phyloP scores from a whole-genome alignment of 2,329 filamentous ascomycete species.

The Ceratocystis papillata region DNA sequence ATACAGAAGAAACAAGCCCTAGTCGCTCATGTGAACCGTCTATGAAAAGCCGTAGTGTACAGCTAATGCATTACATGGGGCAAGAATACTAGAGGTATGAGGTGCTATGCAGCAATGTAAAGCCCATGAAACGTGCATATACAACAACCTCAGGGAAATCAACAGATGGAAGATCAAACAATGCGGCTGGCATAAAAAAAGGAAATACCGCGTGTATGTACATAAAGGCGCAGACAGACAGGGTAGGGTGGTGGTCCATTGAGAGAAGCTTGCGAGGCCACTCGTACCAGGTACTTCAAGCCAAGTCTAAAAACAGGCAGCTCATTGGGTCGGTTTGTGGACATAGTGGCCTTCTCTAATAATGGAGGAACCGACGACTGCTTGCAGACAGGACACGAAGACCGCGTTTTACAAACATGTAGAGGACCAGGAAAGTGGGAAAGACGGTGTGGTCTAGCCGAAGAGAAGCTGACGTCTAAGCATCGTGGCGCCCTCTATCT shows the following conservation, averaged over 20 bases:
- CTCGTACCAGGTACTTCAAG: not conserved
- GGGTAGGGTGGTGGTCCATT: not conserved
- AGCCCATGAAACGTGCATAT: not conserved
- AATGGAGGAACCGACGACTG: not conserved
- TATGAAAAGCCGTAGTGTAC: not conserved
- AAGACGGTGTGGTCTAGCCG: not conserved
- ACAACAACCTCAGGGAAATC: not conserved
- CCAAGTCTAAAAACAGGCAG: not conserved
- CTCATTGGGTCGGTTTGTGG: not conserved
- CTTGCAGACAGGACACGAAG: not conserved
- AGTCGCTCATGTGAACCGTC: not conserved
- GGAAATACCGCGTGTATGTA: not conserved
- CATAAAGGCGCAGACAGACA: not conserved
- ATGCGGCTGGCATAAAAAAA: not conserved
- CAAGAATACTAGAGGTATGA: not conserved
- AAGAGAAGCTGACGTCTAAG: not conserved
- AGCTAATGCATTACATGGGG: not conserved
- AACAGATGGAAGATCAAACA: not conserved
- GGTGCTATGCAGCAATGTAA: not conserved
- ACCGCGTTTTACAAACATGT: not conserved
- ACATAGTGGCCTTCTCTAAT: not conserved
- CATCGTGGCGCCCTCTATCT: not conserved
- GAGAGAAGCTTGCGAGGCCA: not conserved
- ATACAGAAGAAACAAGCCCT: not conserved
- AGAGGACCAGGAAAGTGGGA: not conserved